Conservation (phyloP, 768 basidiomycete species). For the Boletellus ananiceps region DNA sequence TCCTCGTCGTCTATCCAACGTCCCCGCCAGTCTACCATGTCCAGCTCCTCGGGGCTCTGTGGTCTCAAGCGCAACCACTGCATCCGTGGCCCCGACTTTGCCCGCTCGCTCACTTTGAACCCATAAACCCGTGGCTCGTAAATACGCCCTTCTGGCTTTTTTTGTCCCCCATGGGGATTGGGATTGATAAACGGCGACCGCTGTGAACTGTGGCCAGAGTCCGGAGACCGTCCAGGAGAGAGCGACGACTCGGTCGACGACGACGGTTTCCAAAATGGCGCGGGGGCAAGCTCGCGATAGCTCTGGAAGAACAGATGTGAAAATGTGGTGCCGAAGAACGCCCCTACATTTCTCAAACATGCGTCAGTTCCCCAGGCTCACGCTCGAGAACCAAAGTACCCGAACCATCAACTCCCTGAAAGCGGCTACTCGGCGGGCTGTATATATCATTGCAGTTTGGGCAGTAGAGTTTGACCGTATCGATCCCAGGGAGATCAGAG, state of each 20-base stretch:
- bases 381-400: slow-evolving; percentile 6
- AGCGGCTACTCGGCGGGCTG: slow-evolving; percentile 90
- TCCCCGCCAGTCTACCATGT: slow-evolving; percentile 87
- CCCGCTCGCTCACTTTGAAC: slow-evolving; percentile 94
- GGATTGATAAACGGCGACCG: slow-evolving; percentile 75
- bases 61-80: slow-evolving; percentile 91
- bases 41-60: slow-evolving; percentile 72
- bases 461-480: slow-evolving; percentile 97
- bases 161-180: slow-evolving; percentile 85
- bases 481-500: slow-evolving; percentile 91
- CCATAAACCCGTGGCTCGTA: slow-evolving; percentile 95
- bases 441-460: slow-evolving; percentile 98
- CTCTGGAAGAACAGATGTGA: slow-evolving; percentile 97
- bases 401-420: slow-evolving; percentile 91
- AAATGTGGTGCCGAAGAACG: slow-evolving; percentile 99
- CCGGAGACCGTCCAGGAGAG: slow-evolving; percentile 54
- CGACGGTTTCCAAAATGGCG: slow-evolving; percentile 84
- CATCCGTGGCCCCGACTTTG: slow-evolving; percentile 95
- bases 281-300: slow-evolving; percentile 91
- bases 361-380: slow-evolving; percentile 9
- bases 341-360: slow-evolving; percentile 51
- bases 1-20: slow-evolving; percentile 80
- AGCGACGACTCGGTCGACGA: slow-evolving; percentile 46
- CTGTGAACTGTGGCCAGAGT: slow-evolving; percentile 44
- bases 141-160: slow-evolving; percentile 78